Percentiles rank a stretch among this genome's conserved stretches.
Evolutionary conservation across 2,329 filamentous ascomycete species (phyloP).

Genomic region (Colletotrichum aenigma): DNA sequence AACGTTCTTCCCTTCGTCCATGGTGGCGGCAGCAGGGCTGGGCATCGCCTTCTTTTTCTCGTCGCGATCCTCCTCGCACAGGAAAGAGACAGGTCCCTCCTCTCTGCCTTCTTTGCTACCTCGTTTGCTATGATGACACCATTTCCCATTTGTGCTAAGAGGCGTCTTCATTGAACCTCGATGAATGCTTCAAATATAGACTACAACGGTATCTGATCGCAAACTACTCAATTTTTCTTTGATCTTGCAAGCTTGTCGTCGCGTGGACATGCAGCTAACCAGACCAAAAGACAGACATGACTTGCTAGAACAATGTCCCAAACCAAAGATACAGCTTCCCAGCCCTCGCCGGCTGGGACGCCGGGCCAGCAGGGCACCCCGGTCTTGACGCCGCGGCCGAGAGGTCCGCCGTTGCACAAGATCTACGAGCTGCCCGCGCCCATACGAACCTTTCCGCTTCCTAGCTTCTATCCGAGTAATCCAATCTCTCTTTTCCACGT

Average conservation of each 20-base stretch:
- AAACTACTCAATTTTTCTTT: slow-evolving; percentile 19
- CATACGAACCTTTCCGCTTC: slow-evolving; percentile 81
- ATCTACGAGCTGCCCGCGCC: slow-evolving; percentile 85
- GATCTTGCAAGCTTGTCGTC: background rate
- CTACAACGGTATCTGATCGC: slow-evolving; percentile 97
- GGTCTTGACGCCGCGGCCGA: slow-evolving; percentile 26
- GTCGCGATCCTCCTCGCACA: background rate
- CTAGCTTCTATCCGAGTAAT: slow-evolving; percentile 89
- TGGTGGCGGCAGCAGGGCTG: background rate
- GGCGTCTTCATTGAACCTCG: slow-evolving; percentile 62
- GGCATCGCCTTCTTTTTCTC: background rate
- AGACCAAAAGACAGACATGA: slow-evolving; percentile 51
- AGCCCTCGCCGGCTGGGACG: background rate
- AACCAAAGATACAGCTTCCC: slow-evolving; percentile 24
- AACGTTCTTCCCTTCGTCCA: slow-evolving; percentile 5
- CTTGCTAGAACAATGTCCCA: slow-evolving; percentile 47
- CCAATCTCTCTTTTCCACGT: slow-evolving; percentile 87
- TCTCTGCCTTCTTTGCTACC: slow-evolving; percentile 22
- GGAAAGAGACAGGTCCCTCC: slow-evolving; percentile 8
- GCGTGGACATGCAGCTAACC: slow-evolving; percentile 16
- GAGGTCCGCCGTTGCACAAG: slow-evolving; percentile 60
- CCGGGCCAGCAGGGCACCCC: slow-evolving; percentile 22
- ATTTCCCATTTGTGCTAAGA: slow-evolving; percentile 59
- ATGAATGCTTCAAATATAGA: slow-evolving; percentile 75
- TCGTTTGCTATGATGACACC: slow-evolving; percentile 63